phyloP scores from a whole-genome alignment of 176 grass and related monocot species.

The Phoenix roebelenii region DNA sequence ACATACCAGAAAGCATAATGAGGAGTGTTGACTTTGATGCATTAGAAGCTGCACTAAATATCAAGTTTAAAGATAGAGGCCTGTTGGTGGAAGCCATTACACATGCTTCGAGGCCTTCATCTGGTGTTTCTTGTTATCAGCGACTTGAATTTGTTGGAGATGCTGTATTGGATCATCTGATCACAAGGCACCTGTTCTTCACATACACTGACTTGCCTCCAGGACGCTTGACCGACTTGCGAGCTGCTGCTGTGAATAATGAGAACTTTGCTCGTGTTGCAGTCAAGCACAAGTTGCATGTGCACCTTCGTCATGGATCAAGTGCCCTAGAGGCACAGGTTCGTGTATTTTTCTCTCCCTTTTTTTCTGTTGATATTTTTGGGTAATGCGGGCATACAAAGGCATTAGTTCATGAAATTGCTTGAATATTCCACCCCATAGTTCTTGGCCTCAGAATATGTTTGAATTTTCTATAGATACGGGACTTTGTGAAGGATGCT shows the following conservation, averaged over 20 bases:
- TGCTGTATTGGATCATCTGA: constrained; percentile 97
- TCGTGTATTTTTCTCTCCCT: constrained; percentile 4
- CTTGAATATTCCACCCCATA: too few relatives aligned
- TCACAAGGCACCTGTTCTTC: constrained; percentile 84
- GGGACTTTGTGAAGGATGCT: constrained; percentile 96
- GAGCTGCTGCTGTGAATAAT: constrained; percentile 96
- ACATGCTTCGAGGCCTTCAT: constrained; percentile 87
- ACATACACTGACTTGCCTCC: constrained; percentile 92
- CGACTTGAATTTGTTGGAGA: constrained; percentile 96
- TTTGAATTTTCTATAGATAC: constrained; percentile 50
- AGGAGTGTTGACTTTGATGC: constrained; percentile 80
- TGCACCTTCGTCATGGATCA: constrained; percentile 91
- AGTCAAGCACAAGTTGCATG: constrained; percentile 78
- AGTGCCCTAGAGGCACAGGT: constrained; percentile 93
- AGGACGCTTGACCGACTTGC: constrained; percentile 82
- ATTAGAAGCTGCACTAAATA: constrained; percentile 57
- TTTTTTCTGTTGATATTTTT: constrained; percentile 14
- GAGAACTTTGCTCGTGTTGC: constrained; percentile 96
- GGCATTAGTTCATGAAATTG: too few relatives aligned
- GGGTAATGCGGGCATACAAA: too few relatives aligned
- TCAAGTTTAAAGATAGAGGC: constrained; percentile 69
- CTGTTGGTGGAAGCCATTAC: constrained; percentile 88
- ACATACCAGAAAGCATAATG: constrained; percentile 75
- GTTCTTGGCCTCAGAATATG: too few relatives aligned
- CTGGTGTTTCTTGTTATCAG: constrained; percentile 97